Conservation (phyloP, 352 stramenopile species). For the Thalassiosira mediterranea region DNA sequence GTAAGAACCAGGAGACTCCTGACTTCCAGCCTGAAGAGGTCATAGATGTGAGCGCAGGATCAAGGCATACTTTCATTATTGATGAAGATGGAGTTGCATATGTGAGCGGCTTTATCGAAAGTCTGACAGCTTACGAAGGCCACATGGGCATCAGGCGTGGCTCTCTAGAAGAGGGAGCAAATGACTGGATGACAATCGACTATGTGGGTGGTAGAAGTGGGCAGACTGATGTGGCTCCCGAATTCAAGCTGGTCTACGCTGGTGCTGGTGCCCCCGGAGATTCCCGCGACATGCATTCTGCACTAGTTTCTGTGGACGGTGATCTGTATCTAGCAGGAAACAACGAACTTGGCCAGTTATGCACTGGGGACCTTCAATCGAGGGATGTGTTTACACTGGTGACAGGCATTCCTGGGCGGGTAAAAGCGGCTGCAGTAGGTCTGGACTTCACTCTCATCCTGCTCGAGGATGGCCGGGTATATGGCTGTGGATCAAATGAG, state of each 20-base stretch:
- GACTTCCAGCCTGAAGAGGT: conserved; percentile 3
- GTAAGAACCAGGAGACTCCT: conserved; percentile 16
- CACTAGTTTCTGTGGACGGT: conserved; percentile 24
- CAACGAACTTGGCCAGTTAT: conserved; percentile 41
- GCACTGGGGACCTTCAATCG: conserved; percentile 12
- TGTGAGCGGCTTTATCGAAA: conserved; percentile 27
- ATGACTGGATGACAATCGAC: neutral
- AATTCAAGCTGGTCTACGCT: neutral
- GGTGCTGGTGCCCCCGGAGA: conserved; percentile 8
- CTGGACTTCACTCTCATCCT: conserved; percentile 34
- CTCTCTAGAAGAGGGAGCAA: neutral
- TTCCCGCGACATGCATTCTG: conserved; percentile 42
- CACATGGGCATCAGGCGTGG: conserved; percentile 21
- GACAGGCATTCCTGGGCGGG: conserved; percentile 3
- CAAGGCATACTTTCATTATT: conserved; percentile 33
- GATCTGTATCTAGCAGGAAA: conserved; percentile 29
- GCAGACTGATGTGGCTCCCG: neutral
- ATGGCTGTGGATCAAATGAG: conserved; percentile 42
- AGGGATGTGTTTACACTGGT: conserved; percentile 8
- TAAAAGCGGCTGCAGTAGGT: conserved; percentile 11
- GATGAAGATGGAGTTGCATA: conserved; percentile 2
- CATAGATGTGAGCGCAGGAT: conserved; percentile 35
- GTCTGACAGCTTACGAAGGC: conserved; percentile 17
- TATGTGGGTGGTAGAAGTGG: neutral
- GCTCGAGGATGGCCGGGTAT: conserved; percentile 27